Evolutionary conservation across 371 early-diverging fungal genomes (phyloP), one percentile per base, ranked within the genome.

Genomic region (Amoeboaphelidium protococcarum): DNA sequence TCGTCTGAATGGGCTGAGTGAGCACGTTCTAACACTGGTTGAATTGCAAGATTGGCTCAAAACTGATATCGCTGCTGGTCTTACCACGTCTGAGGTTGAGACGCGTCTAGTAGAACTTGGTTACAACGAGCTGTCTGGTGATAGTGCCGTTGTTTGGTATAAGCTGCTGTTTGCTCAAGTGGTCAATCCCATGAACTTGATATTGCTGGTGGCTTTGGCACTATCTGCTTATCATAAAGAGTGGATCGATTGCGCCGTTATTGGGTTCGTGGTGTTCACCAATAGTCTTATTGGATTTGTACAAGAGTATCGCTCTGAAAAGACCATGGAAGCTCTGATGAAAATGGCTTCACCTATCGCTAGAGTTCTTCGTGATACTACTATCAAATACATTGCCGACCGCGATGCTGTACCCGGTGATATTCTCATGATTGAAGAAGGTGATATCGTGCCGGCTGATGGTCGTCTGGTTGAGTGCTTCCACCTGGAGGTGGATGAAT

Each of bases 401-500:
- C 40, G 46, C 13, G 49, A 53, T 24, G 13, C 56, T 20, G 57
- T 50, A 1, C 42, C 40, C 13, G 56, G 56, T 22, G 58, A 58
- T 51, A 25, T 57, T 26, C 25, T 58, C 25, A 2, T 23, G 3
- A 26, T 56, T 16, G 49, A 46, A 45, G 40, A 52, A 42, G 58
- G 58, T 16, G 53, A 52, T 40, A 25, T 42, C 25, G 22, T 40
- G 25, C 51, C 53, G 16, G 53, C 53, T 22, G 53, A 53, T 42
- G n/a, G 42, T 12, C 22, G 51, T 13, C 20, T 52, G 16, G n/a
- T 47, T 12, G 24, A 43, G 16, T 48, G 26, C 1, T 21, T 52
- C 26, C 22, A 52, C 25, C 21, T 52, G 12, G 49, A 52, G 26
- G 48, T 52, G 13, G 49, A 47, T 44, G 49, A 48, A 52, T 22